These are phyloP conservation scores for Pigoraptor vietnamica DNA, from an alignment of 78 protist species.

Conservation along the genomic window DNA sequence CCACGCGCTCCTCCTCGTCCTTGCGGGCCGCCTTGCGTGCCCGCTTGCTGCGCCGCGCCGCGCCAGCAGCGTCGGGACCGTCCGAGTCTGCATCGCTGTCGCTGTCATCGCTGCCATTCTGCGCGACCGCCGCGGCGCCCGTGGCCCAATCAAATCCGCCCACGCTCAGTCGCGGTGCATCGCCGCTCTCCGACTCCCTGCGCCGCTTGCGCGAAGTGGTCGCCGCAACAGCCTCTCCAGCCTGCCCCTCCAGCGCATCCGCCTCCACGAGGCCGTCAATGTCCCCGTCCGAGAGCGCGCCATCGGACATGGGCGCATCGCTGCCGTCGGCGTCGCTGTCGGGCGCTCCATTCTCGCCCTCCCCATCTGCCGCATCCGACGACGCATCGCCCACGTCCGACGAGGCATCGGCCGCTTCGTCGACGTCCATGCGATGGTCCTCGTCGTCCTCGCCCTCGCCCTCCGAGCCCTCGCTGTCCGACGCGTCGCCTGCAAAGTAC, in stretches of 20 bases:
- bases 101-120: background rate
- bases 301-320: background rate
- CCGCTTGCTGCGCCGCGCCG: background rate
- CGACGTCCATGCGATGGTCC: background rate
- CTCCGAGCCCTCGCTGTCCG: background rate
- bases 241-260: too few relatives aligned
- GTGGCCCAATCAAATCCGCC: background rate
- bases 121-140: background rate
- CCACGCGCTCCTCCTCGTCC: background rate
- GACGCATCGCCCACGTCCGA: background rate
- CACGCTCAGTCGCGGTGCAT: background rate
- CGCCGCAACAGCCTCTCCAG: background rate
- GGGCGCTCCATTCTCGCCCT: background rate
- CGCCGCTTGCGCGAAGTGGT: background rate
- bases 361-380: background rate
- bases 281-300: background rate
- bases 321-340: background rate
- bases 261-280: background rate
- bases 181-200: background rate
- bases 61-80: background rate
- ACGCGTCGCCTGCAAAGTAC: background rate
- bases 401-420: background rate
- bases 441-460: background rate
- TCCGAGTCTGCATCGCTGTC: slow-evolving; percentile 2
- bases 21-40: background rate